Percentiles rank a stretch among this genome's conserved stretches.
phyloP scores from a whole-genome alignment of 305 asterid genomes.

The Solanum hybrid region DNA sequence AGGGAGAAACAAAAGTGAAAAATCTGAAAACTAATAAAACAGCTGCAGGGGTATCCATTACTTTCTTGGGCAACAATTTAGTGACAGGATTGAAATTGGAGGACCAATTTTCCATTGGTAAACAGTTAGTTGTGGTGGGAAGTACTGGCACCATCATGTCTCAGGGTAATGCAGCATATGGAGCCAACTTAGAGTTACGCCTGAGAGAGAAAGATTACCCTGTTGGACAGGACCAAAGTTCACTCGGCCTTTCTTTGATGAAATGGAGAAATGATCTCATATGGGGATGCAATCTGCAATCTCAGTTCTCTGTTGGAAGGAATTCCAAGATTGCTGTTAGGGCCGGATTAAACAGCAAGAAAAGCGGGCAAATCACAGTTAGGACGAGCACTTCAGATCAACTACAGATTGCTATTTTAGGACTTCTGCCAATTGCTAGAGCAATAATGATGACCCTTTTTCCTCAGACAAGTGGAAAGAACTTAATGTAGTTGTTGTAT shows the following conservation, averaged over 20 bases:
- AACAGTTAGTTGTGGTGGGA: conserved; percentile 20
- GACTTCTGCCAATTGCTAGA: conserved; percentile 22
- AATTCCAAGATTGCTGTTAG: conserved; percentile 20
- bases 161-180: conserved; percentile 28
- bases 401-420: conserved; percentile 36
- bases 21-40: conserved; percentile 15
- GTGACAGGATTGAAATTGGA: conserved; percentile 20
- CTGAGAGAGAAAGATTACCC: conserved; percentile 18
- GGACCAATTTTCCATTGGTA: conserved; percentile 25
- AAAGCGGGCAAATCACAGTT: conserved; percentile 32
- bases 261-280: conserved; percentile 26
- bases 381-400: conserved; percentile 45
- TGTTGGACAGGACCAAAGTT: conserved; percentile 14
- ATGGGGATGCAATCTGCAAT: conserved; percentile 36
- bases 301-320: conserved; percentile 27
- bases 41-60: conserved; percentile 25
- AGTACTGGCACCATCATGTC: conserved; percentile 22
- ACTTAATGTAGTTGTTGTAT: not conserved
- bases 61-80: conserved; percentile 19
- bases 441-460: conserved; percentile 18
- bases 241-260: conserved; percentile 26
- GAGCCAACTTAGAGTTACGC: conserved; percentile 27
- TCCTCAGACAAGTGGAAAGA: conserved; percentile 9
- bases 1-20: conserved; percentile 18
- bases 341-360: conserved; percentile 35